Evolutionary conservation across 495 filamentous ascomycete species (phyloP).

Genomic region (Penicillium fimorum): DNA sequence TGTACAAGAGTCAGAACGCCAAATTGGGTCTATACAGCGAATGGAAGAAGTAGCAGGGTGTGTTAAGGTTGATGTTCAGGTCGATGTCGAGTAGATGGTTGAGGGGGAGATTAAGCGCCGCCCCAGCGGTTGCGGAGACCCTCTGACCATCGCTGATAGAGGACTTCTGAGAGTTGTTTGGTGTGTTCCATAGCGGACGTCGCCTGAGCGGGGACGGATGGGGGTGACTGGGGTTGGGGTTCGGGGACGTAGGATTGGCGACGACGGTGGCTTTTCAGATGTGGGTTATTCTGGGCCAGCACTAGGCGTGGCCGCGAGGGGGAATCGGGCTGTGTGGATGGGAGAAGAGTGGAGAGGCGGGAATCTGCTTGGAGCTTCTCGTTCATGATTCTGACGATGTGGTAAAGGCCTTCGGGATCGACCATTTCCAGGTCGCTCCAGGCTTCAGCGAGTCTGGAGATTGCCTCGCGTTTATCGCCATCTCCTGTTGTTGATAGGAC

Average conservation of each 20-base stretch:
- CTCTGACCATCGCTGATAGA: slow-evolving; percentile 87
- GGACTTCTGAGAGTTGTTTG: slow-evolving; percentile 81
- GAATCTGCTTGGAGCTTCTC: slow-evolving; percentile 56
- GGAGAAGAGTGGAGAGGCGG: slow-evolving; percentile 49
- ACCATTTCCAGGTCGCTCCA: slow-evolving; percentile 80
- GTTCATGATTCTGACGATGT: slow-evolving; percentile 71
- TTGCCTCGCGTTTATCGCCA: slow-evolving; percentile 72
- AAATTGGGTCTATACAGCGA: slow-evolving; percentile 31
- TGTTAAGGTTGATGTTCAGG: background rate
- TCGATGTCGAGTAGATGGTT: background rate
- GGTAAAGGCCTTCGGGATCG: slow-evolving; percentile 88
- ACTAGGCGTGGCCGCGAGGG: slow-evolving; percentile 63
- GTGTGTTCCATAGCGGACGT: slow-evolving; percentile 86
- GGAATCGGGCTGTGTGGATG: slow-evolving; percentile 40
- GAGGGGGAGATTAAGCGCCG: slow-evolving; percentile 35
- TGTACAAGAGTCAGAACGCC: slow-evolving; percentile 24
- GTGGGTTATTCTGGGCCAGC: slow-evolving; percentile 78
- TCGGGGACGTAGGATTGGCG: slow-evolving; percentile 57
- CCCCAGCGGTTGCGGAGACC: slow-evolving; percentile 80
- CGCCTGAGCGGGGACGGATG: slow-evolving; percentile 46
- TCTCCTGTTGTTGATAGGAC: slow-evolving; percentile 74
- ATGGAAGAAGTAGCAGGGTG: slow-evolving; percentile 12
- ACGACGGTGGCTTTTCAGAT: slow-evolving; percentile 72
- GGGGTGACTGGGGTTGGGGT: slow-evolving; percentile 33
- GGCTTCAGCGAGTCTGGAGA: slow-evolving; percentile 76